Base-by-base conservation (phyloP, 495 filamentous ascomycete species). In the Achaetomiella virescens region DNA sequence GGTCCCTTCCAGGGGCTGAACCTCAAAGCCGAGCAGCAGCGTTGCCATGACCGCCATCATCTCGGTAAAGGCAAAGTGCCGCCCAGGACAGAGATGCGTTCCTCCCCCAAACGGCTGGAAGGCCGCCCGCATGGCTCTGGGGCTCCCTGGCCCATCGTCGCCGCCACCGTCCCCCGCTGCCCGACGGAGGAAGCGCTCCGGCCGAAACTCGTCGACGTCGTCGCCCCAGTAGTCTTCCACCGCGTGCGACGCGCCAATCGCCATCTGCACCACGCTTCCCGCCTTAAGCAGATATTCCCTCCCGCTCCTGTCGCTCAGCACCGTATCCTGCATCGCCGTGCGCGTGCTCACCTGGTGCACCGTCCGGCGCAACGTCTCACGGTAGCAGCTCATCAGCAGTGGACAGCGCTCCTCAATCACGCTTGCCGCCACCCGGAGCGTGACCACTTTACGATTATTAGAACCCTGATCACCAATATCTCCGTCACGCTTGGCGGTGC, bases 41-140 rank as follows among this genome's bases (percentile, higher is more conserved):
- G 53, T 57, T n/a, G 49, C 33, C 35, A 59, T 58, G 27, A 59
- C 21, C 3, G 52, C 60, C 41, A 59, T 57, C 48, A 62, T 59
- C 48, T 62, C 60, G 12, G 56, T 43, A 18, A 56, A 52, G 4
- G 60, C 60, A 57, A 62, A 59, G 27, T 38, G 5, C 17, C 61
- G 29, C 1, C 61, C 56, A 0, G 56, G 56, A 21, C 61, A 63
- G 20, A 59, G 45, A 57, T 62, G 60, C 6, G 17, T 2, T 0
- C 60, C 60, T 14, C 60, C 61, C 1, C 61, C 61, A 47, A 54
- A 63, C 7, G 61, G 61, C 27, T 53, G 41, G 20, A 49, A 54
- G 2, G 56, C 61, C 0, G 42, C 24, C 22, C 47, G 36, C 22
- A 54, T 50, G 2, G 57, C 53, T 38, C 46, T 63, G 27, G 31